These are phyloP conservation scores for Sporisorium reilianum DNA, from an alignment of 1,284 basidiomycete genomes.

Conservation along the genomic window DNA sequence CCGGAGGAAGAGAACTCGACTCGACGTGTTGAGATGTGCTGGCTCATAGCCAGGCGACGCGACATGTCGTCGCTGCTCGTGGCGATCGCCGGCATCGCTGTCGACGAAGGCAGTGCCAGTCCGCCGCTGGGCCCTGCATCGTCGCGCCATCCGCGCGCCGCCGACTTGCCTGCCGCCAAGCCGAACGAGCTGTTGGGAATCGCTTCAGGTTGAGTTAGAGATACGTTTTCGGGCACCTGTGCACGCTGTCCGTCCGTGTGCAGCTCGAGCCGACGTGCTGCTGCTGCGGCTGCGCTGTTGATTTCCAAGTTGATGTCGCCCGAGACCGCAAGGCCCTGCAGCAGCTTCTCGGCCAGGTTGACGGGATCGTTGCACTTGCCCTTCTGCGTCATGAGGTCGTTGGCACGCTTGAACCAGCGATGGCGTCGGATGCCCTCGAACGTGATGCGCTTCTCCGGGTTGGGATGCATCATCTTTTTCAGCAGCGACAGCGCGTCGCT, in stretches of 20 bases:
- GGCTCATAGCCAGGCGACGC: conserved; percentile 53
- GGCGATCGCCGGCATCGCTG: conserved; percentile 51
- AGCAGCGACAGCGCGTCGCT: conserved; percentile 72
- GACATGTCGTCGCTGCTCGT: conserved; percentile 41
- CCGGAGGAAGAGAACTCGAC: conserved; percentile 40
- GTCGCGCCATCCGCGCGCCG: conserved; percentile 30
- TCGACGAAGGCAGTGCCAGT: conserved; percentile 51
- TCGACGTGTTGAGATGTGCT: conserved; percentile 51
- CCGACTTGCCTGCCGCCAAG: conserved; percentile 27
- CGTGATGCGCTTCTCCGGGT: conserved; percentile 55
- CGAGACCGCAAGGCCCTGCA: conserved; percentile 65
- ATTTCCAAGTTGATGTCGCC: conserved; percentile 62
- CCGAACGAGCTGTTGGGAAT: conserved; percentile 50
- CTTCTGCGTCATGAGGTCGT: conserved; percentile 58
- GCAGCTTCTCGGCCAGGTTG: conserved; percentile 65
- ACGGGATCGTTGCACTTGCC: conserved; percentile 66
- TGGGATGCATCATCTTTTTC: conserved; percentile 63
- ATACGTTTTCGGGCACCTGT: conserved; percentile 63
- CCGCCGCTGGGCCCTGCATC: conserved; percentile 19
- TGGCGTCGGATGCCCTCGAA: conserved; percentile 65
- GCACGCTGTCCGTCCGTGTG: conserved; percentile 66
- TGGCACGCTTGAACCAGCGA: conserved; percentile 65
- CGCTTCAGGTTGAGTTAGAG: conserved; percentile 67
- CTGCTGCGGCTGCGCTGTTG: conserved; percentile 24
- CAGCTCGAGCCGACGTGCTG: conserved; percentile 49